Conservation (phyloP, 2,329 filamentous ascomycete species). For the Talaromyces sp. region DNA sequence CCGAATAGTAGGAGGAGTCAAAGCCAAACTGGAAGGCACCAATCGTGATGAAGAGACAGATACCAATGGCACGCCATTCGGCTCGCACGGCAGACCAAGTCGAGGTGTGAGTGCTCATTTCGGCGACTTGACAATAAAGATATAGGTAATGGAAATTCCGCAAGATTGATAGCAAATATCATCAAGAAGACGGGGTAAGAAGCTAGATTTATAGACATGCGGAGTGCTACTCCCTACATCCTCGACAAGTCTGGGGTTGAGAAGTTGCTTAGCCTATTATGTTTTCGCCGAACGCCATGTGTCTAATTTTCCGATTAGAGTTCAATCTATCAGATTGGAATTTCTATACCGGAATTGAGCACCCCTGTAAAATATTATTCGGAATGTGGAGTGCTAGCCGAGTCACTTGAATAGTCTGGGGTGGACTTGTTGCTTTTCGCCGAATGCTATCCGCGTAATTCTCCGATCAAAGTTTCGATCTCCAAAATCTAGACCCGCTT, state of each 20-base stretch:
- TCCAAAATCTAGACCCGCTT: background rate
- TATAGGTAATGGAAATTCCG: background rate
- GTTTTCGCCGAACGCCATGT: background rate
- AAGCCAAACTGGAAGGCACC: background rate
- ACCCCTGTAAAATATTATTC: background rate
- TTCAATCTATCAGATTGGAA: background rate
- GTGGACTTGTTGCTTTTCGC: background rate
- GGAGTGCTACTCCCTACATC: background rate
- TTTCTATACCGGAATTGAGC: background rate
- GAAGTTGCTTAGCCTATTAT: background rate
- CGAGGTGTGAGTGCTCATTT: background rate
- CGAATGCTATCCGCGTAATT: background rate
- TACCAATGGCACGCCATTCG: slow-evolving; percentile 2
- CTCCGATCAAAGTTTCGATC: background rate
- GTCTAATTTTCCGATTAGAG: background rate
- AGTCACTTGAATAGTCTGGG: background rate
- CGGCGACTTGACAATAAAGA: too few relatives aligned
- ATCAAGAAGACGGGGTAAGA: slow-evolving; percentile 4
- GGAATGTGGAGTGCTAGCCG: background rate
- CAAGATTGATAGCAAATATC: too few relatives aligned
- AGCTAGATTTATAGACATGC: slow-evolving; percentile 1
- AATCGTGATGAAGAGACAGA: slow-evolving; percentile 8
- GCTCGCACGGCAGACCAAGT: background rate
- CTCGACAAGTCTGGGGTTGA: background rate
- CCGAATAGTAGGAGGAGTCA: slow-evolving; percentile 3